Evolutionary conservation across 2,329 filamentous ascomycete species (phyloP), one percentile per base, ranked within the genome.

Genomic region (Colletotrichum kahawae): DNA sequence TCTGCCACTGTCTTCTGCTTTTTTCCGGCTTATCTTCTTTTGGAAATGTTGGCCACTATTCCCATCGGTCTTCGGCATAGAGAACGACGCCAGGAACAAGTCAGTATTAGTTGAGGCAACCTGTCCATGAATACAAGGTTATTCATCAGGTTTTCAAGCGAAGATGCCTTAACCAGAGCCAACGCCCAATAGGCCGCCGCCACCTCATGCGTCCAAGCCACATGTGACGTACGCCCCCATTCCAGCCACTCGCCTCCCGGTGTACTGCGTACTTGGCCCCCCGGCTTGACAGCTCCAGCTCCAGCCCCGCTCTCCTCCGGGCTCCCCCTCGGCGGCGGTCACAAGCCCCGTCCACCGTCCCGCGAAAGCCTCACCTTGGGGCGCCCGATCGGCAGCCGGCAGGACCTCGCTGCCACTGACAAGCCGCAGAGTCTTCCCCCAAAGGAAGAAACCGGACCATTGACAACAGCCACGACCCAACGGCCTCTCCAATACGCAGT

Each of bases 321-420:
- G 72, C 69, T 75, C 72, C 73, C 72, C 71, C 72, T 63, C 68
- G 16, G 70, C 57, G n/a, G 43, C 10, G 43, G 63, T 73, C 69
- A 75, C 63, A 67, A 59, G 69, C 68, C 57, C 27, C 54, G 54
- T 27, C 21, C 24, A 21, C 69, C 63, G 73, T 60, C 63, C 59
- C 18, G 69, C 43, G 57, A 67, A 75, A 75, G 48, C 73, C 73
- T 75, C 69, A 64, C 48, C 56, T 63, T 16, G 29, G 27, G 27
- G 67, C n/a, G 43, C 31, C 71, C 69, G 56, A 72, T 75, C 72
- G 69, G 72, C 69, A 64, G 29, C 63, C 72, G 72, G 69, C 69
- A 72, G 72, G 63, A n/a, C 34, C 16, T 38, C 27, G 21, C 38
- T 57, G 34, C 72, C 68, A 72, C 33, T 63, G 56, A 64, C 56